Base-by-base conservation (phyloP, 2,329 filamentous ascomycete genomes). In the Hortaea sp. region DNA sequence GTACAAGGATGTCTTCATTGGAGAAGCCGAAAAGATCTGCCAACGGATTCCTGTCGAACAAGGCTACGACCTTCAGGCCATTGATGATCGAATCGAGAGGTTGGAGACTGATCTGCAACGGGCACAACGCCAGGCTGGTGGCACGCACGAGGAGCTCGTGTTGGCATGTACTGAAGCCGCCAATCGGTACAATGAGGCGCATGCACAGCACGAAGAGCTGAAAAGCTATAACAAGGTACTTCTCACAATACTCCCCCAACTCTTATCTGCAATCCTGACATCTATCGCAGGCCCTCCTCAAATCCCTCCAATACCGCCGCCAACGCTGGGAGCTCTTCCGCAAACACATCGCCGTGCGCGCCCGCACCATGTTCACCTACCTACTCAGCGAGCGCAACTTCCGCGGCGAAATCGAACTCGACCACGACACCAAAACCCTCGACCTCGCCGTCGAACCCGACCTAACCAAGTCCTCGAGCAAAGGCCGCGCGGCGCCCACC, bases 311-410 rank as follows among this genome's bases (percentile, higher is more conserved):
- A 7, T 71, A 83, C 47, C 85, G 92, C 11, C 76, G 85, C 47
- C 69, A 74, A 29, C 81, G 88, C 56, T 98, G 88, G 85, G 75
- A 79, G 47, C 73, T 77, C 43, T 97, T 98, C 66, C 84, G 90
- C 57, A 77, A 81, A 28, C 79, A 82, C 55, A 95, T 98, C 58
- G 90, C 88, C 34, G 79, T 84, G n/a, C 80, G 85, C 46, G 86
- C 92, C 40, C 82, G 88, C 42, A 82, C 84, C 44, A 87, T 86
- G 50, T 98, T 98, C 66, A 83, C 79, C 44, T 94, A 92, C 60
- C 76, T 97, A 10, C 78, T 98, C 48, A 87, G 82, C 59, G 89
- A 97, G 66, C 82, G 92, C 58, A 83, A 85, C 20, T 98, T 94
- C 68, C 81, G 88, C 39, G 92, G 92, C 47, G 79, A 78, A 52